A percentile compares a stretch with the other conserved stretches of the same genome.
Evolutionary conservation across 2,329 filamentous ascomycete genomes (phyloP).

Genomic region (Xylariaceae sp.): DNA sequence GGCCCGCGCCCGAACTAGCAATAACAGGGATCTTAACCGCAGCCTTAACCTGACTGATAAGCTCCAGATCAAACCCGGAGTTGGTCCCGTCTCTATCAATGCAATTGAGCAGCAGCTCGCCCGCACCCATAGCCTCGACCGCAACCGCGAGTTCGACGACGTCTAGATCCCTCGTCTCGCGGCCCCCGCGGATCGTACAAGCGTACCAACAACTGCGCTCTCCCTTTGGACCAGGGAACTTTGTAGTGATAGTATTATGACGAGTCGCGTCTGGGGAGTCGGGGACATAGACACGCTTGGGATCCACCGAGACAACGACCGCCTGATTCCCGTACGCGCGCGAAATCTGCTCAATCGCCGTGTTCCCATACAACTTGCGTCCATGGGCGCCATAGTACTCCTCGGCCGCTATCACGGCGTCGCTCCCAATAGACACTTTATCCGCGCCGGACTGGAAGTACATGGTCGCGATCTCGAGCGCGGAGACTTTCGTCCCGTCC

Average conservation of each 20-base stretch:
- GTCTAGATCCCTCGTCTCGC: slow-evolving; percentile 91
- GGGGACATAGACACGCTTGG: slow-evolving; percentile 83
- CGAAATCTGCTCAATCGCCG: slow-evolving; percentile 94
- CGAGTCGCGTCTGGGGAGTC: slow-evolving; percentile 67
- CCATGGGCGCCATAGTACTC: slow-evolving; percentile 65
- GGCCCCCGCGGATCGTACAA: slow-evolving; percentile 92
- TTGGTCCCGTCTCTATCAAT: slow-evolving; percentile 97
- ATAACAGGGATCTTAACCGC: slow-evolving; percentile 90
- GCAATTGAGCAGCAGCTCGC: slow-evolving; percentile 94
- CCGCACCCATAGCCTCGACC: slow-evolving; percentile 92
- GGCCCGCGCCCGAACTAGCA: slow-evolving; percentile 87
- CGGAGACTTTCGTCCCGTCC: slow-evolving; percentile 81
- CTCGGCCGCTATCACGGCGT: slow-evolving; percentile 90
- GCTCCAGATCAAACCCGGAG: slow-evolving; percentile 88
- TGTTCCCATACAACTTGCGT: slow-evolving; percentile 69
- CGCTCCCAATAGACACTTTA: slow-evolving; percentile 95
- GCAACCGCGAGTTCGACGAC: slow-evolving; percentile 84
- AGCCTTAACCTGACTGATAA: slow-evolving; percentile 84
- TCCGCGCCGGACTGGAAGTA: slow-evolving; percentile 98
- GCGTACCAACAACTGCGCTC: slow-evolving; percentile 93
- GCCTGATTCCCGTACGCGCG: slow-evolving; percentile 93
- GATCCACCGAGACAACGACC: slow-evolving; percentile 93
- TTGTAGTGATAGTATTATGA: slow-evolving; percentile 70
- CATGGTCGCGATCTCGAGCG: slow-evolving; percentile 89
- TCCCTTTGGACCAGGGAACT: slow-evolving; percentile 67